Evolutionary conservation across 371 early-diverging fungal species (phyloP), one percentile per base, ranked within the genome.

Genomic region (Zychaea mexicana): DNA sequence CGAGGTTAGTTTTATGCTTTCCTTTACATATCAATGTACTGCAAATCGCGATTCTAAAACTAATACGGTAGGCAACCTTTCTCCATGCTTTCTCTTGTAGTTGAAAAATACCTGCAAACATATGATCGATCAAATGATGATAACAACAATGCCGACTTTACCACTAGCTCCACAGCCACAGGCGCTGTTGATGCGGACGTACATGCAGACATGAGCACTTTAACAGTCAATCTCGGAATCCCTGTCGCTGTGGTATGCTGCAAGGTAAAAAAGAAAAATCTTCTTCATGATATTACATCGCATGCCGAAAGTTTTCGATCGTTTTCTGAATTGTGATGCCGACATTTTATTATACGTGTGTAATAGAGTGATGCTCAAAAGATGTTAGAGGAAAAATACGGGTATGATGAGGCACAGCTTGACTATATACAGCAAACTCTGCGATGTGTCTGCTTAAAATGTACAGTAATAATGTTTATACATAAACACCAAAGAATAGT

Each of bases 381-480:
- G 61, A 70, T 62, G 24, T 69, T 94, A 57, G 95, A 94, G 70
- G 86, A 90, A 38, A 92, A 94, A 49, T 76, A 83, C 42, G 92
- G 89, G 27, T 95, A 85, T 71, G 87, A 86, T 64, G 96, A 96
- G 61, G 94, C 92, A 56, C 88, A 89, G 33, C 94, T 96, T 74
- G 97, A 96, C 72, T 95, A 86, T 73, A 93, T 96, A 69, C 96
- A 96, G 70, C 96, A 96, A 72, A 83, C 87, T n/a, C 82, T 96
- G 53, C 86, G 97, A 58, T 90, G 95, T n/a, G 79, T 94, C 21
- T 92, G 94, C 71, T 83, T 96, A 68, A 89, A 90, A 78, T 94
- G 94, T n/a, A n/a, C n/a, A n/a, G n/a, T n/a, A n/a, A n/a, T n/a
- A n/a, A n/a, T n/a, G n/a, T n/a, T n/a, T n/a, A n/a, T n/a, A n/a